Evolutionary conservation across 495 filamentous ascomycete species (phyloP).

Genomic region (Penicillium samsonianum): DNA sequence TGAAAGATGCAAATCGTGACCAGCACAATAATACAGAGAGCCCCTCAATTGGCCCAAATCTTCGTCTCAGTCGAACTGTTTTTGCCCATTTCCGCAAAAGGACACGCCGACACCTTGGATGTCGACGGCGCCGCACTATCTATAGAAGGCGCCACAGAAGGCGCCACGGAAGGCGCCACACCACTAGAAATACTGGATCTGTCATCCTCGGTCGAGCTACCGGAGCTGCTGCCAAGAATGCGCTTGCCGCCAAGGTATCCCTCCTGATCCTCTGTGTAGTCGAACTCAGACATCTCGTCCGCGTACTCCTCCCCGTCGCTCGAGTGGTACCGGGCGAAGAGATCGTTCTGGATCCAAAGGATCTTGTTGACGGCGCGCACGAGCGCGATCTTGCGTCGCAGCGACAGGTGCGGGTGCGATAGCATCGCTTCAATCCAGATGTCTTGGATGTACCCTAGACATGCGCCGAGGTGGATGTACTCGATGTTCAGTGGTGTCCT

Average conservation of each 20-base stretch:
- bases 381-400: constrained; percentile 65
- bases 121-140: constrained; percentile 23
- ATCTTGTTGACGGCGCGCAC: constrained; percentile 64
- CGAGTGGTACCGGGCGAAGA: constrained; percentile 75
- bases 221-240: constrained; percentile 41
- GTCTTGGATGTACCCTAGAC: constrained; percentile 69
- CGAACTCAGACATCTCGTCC: constrained; percentile 56
- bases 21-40: background rate
- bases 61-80: constrained; percentile 33
- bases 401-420: constrained; percentile 62
- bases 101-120: constrained; percentile 31
- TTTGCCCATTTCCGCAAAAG: constrained; percentile 38
- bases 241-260: constrained; percentile 59
- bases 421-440: constrained; percentile 73
- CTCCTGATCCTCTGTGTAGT: constrained; percentile 54
- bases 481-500: constrained; percentile 69
- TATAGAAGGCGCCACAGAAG: constrained; percentile 23
- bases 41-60: constrained; percentile 40
- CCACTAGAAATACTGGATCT: constrained; percentile 33
- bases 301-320: constrained; percentile 70
- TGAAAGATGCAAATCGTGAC: constrained; percentile 4
- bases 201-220: constrained; percentile 39
- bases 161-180: constrained; percentile 8
- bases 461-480: constrained; percentile 72
- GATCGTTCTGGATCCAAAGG: constrained; percentile 76